Evolutionary conservation across 2,329 filamentous ascomycete species (phyloP).

Genomic region (Neoscytalidium dimidiatum): DNA sequence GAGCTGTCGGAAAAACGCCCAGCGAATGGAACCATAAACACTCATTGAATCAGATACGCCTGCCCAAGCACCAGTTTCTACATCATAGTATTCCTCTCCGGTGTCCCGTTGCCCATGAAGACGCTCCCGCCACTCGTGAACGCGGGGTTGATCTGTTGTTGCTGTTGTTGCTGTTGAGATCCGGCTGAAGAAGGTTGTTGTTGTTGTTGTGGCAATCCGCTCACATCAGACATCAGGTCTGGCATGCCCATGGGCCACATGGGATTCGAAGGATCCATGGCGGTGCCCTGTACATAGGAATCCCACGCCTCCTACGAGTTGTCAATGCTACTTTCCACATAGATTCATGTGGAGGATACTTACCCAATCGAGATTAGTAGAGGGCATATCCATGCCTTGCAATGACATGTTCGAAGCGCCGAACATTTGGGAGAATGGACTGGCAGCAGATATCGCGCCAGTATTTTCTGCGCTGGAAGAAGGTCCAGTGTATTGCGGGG

Average conservation of each 20-base stretch:
- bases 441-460: conserved; percentile 47
- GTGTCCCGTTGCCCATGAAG: conserved; percentile 42
- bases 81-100: conserved; percentile 17
- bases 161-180: conserved; percentile 8
- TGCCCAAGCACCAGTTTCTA: not conserved
- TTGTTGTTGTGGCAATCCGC: conserved; percentile 27
- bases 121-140: conserved; percentile 34
- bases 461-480: conserved; percentile 30
- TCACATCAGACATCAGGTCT: conserved; percentile 19
- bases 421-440: conserved; percentile 59
- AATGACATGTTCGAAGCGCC: conserved; percentile 46
- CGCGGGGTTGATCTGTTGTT: conserved; percentile 26
- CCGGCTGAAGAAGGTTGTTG: conserved; percentile 22
- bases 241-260: conserved; percentile 47
- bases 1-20: not conserved
- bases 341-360: no score
- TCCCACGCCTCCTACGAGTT: conserved; percentile 65
- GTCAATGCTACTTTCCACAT: conserved; percentile 32
- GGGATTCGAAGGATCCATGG: conserved; percentile 40
- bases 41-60: not conserved
- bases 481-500: conserved; percentile 33
- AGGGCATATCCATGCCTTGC: conserved; percentile 57
- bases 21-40: not conserved
- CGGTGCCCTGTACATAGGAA: conserved; percentile 65
- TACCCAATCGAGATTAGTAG: conserved; percentile 62